Base-by-base conservation (phyloP, 768 basidiomycete genomes). In the Lactifluus rugatus region DNA sequence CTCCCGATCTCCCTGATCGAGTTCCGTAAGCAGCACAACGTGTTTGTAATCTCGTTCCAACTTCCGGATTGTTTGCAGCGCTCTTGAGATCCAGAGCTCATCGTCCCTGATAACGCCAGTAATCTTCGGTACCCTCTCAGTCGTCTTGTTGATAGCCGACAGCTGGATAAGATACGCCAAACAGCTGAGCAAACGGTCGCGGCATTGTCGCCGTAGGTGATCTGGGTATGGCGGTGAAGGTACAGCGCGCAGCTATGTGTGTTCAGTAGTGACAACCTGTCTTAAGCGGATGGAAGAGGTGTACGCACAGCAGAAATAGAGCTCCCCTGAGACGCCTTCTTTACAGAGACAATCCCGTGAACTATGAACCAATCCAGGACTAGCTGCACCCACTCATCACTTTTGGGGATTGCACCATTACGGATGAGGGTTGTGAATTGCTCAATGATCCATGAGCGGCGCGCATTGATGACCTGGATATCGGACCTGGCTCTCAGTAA, bases 391-490 rank as follows among this genome's bases (percentile, higher is more conserved):
- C 91, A 93, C 36, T 76, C 76, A 67, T 95, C 93, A 44, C 78
- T 76, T 67, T 89, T 93, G 4, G 86, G 89, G 48, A 94, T 79
- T 1, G 82, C 78, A 13, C 83, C 81, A 67, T 92, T 93, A 42
- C 85, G 84, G 62, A 94, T 74, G 31, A 96, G 80, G 4, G 81
- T 78, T 14, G 80, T 75, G 19, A 96, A 75, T 70, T 98, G 95
- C 48, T 96, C 93, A 49, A 89, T 78, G 32, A 90, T 81, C 95
- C 95, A 99, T 26, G 70, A 69, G 56, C 93, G 75, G 55, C 84
- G 78, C 2, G 79, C 74, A 58, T 82, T 81, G 25, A 81, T 71
- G 11, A 71, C 71, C 51, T 75, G 72, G 37, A 74, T 64, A 58
- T 81, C 76, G 42, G 71, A 66, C 56, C 82, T 82, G 58, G 49